Percentiles rank a stretch among this genome's conserved stretches.
Evolutionary conservation across 192 early-diverging fungal species (phyloP).

Genomic region (Spizellomyces sp.): DNA sequence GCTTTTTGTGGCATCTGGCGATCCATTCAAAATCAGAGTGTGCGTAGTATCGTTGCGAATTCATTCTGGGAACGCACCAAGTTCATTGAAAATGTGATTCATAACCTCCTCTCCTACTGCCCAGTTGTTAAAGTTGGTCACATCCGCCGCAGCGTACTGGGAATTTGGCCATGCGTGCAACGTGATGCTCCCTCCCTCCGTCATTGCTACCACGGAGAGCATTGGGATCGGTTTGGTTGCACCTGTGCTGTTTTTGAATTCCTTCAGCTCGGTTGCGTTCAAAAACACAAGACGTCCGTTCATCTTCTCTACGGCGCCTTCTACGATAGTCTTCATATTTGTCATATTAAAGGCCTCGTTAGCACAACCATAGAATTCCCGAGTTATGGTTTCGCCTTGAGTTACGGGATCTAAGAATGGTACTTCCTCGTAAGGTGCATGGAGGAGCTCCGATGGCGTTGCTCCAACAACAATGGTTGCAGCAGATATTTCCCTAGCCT

Average conservation of each 20-base stretch:
- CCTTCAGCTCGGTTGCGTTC: not conserved
- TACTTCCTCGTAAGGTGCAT: conserved; percentile 10
- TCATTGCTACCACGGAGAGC: conserved; percentile 5
- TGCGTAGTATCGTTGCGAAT: not conserved
- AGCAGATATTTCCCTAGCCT: not conserved
- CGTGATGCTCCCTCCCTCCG: conserved; percentile 1
- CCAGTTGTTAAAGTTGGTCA: conserved; percentile 1
- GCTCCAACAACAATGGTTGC: conserved; percentile 8
- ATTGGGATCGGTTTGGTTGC: not conserved
- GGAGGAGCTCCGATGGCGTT: not conserved
- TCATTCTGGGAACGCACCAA: not conserved
- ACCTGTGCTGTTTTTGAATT: not conserved
- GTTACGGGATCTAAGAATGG: not conserved
- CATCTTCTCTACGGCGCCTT: not conserved
- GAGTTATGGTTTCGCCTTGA: not conserved
- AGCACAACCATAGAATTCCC: conserved; percentile 21
- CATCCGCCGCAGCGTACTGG: not conserved
- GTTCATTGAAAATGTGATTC: not conserved
- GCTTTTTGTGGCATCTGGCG: not conserved
- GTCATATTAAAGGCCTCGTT: not conserved
- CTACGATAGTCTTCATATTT: not conserved
- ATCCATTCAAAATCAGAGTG: not conserved
- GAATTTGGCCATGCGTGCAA: conserved; percentile 11
- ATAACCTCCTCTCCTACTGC: not conserved
- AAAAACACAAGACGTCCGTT: not conserved